phyloP scores from a whole-genome alignment of 176 grass and related monocot genomes.

The Chloris gayana region DNA sequence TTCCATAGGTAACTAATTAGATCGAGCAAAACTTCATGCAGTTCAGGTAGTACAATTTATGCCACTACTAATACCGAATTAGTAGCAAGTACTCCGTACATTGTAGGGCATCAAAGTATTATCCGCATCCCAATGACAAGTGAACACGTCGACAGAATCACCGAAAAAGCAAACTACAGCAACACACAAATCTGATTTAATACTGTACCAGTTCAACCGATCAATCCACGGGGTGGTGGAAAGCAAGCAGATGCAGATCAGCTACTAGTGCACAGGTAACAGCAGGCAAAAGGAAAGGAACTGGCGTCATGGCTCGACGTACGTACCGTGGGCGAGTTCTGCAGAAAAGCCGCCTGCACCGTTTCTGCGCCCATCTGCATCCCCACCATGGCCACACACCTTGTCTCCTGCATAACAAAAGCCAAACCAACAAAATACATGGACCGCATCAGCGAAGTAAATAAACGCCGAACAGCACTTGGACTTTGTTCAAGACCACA shows the following conservation, averaged over 20 bases:
- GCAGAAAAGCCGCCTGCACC: conserved; percentile 27
- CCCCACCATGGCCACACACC: conserved; percentile 30
- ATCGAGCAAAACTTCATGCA: background rate
- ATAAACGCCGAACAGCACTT: too few species aligned
- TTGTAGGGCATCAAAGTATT: background rate
- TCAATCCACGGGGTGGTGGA: background rate
- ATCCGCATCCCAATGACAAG: background rate
- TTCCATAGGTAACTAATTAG: background rate
- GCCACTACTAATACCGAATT: background rate
- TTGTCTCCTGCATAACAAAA: conserved; percentile 19
- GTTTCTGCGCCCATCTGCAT: conserved; percentile 45
- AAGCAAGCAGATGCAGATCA: conserved; percentile 2
- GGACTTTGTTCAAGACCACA: background rate
- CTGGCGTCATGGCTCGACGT: background rate
- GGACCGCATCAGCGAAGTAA: background rate
- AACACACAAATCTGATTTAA: background rate
- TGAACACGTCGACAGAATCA: background rate
- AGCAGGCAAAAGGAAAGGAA: background rate
- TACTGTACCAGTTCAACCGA: background rate
- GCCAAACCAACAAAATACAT: background rate
- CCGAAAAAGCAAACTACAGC: background rate
- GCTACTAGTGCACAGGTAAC: background rate
- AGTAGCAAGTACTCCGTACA: background rate
- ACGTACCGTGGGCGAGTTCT: conserved; percentile 51
- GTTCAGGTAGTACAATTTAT: background rate